A percentile compares a stretch with the other conserved stretches of the same genome.
These are phyloP conservation scores for Barnettozyma salicaria DNA, from an alignment of 805 yeast species.

Conservation along the genomic window DNA sequence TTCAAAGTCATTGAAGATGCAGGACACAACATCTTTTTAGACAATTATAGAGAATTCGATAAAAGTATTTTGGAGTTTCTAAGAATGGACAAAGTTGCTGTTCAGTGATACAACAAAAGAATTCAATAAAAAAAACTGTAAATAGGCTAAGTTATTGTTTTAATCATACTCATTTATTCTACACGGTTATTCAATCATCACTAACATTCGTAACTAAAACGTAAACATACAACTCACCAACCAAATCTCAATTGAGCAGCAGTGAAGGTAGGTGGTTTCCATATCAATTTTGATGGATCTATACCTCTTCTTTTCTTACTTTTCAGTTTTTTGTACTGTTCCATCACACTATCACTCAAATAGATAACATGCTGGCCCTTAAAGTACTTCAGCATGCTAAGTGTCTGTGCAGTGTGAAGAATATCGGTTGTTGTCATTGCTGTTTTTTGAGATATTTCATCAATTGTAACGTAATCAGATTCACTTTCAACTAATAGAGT, in stretches of 20 bases:
- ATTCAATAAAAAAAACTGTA: no score
- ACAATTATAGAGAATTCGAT: conserved; percentile 53
- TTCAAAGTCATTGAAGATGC: conserved; percentile 39
- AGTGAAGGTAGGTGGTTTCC: conserved; percentile 95
- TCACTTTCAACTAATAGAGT: conserved; percentile 59
- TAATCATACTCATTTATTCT: no score
- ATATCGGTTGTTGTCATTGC: conserved; percentile 97
- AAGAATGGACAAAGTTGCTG: not conserved
- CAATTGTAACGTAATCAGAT: conserved; percentile 61
- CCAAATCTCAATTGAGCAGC: conserved; percentile 95
- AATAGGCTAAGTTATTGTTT: no score
- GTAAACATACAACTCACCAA: conserved; percentile 48
- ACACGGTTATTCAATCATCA: no score
- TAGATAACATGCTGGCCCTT: conserved; percentile 92
- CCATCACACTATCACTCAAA: conserved; percentile 75
- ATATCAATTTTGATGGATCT: conserved; percentile 62
- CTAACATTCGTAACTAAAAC: not conserved
- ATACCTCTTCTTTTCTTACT: conserved; percentile 71
- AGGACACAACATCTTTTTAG: conserved; percentile 76
- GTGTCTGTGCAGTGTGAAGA: conserved; percentile 84
- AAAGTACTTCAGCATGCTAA: conserved; percentile 84
- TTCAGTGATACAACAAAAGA: not conserved
- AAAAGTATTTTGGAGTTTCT: conserved; percentile 33
- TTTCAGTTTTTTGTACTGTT: conserved; percentile 60
- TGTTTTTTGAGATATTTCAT: conserved; percentile 79